These are phyloP conservation scores for Ensete ventricosum DNA, from an alignment of 176 grass and related monocot genomes.

Conservation along the genomic window DNA sequence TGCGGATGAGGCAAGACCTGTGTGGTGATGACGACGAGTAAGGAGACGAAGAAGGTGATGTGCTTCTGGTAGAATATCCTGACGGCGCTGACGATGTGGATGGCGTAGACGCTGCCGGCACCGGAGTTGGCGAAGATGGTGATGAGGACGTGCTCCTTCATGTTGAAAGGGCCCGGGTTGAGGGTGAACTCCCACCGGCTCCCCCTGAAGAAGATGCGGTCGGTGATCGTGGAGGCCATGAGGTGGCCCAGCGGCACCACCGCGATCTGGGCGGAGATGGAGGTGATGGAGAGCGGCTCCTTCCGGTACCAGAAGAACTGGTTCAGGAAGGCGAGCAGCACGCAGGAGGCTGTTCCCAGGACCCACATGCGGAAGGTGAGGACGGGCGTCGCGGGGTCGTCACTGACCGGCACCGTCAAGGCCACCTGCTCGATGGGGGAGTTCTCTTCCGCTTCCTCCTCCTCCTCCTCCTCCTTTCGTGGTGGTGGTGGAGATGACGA, in stretches of 20 bases:
- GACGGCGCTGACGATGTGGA: background rate
- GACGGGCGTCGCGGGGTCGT: background rate
- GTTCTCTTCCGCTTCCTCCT: background rate
- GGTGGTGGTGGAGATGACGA: too few relatives aligned
- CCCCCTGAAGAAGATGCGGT: background rate
- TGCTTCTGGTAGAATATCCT: background rate
- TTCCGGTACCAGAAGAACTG: conserved; percentile 2
- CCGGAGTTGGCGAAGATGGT: conserved; percentile 1
- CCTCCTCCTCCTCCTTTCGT: too few relatives aligned
- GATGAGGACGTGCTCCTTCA: background rate
- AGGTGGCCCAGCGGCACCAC: background rate
- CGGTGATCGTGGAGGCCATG: background rate
- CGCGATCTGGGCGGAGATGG: conserved; percentile 1
- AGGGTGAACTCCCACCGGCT: background rate
- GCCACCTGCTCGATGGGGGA: background rate
- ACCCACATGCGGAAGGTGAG: background rate
- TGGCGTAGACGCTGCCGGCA: conserved; percentile 1
- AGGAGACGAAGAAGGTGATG: background rate
- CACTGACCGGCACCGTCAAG: background rate
- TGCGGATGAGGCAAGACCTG: background rate
- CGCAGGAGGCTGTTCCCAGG: background rate
- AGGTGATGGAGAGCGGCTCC: background rate
- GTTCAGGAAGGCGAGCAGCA: background rate
- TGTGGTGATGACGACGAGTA: background rate
- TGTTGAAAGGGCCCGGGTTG: background rate